Evolutionary conservation across 2,329 filamentous ascomycete species (phyloP).

Genomic region (Colletotrichum plurivorum): DNA sequence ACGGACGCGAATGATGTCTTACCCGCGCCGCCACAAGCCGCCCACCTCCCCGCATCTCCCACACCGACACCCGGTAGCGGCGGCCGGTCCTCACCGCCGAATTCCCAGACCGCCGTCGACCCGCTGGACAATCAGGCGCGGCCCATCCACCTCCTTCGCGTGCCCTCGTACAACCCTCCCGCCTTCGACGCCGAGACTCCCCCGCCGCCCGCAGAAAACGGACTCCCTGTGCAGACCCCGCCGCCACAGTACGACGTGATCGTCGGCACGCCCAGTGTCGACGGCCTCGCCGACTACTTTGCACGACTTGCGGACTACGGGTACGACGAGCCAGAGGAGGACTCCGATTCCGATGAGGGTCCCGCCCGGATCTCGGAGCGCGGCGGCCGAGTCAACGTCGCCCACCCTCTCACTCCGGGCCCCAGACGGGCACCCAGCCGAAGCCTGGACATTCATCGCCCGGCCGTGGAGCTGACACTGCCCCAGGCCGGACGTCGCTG

Average conservation of each 20-base stretch:
- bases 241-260: constrained; percentile 89
- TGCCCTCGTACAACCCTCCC: constrained; percentile 89
- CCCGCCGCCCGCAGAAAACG: constrained; percentile 69
- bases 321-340: constrained; percentile 54
- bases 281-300: constrained; percentile 89
- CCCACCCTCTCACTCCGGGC: constrained; percentile 69
- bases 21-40: constrained; percentile 68
- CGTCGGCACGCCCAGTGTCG: constrained; percentile 76
- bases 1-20: constrained; percentile 53
- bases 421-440: constrained; percentile 67
- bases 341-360: constrained; percentile 63
- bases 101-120: constrained; percentile 26
- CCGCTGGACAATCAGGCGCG: constrained; percentile 60
- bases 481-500: constrained; percentile 2
- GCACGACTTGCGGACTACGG: constrained; percentile 82
- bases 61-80: constrained; percentile 41
- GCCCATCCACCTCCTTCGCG: constrained; percentile 87
- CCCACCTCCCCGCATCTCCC: constrained; percentile 58
- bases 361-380: constrained; percentile 64
- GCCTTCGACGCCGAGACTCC: constrained; percentile 87
- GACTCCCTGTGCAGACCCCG: constrained; percentile 74
- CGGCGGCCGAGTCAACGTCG: constrained; percentile 69
- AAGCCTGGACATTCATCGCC: constrained; percentile 69
- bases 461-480: constrained; percentile 49
- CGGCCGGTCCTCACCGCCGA: constrained; percentile 28